phyloP scores from a whole-genome alignment of 805 yeast genomes.

The Alloascoidea africana region DNA sequence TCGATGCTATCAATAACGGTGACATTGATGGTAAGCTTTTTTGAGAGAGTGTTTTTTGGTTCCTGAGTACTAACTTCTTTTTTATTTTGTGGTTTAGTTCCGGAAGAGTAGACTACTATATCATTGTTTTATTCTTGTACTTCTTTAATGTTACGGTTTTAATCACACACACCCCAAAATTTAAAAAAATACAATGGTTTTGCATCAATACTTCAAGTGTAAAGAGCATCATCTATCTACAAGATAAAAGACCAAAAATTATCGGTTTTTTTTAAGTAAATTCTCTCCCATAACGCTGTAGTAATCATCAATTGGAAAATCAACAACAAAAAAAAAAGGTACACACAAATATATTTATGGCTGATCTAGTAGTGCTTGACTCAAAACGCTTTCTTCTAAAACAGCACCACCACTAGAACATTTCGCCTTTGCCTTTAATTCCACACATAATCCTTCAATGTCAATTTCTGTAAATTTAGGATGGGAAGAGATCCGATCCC shows the following conservation, averaged over 20 bases:
- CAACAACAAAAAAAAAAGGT: too few species aligned
- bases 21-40: constrained; percentile 55
- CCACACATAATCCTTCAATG: constrained; percentile 85
- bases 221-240: too few species aligned
- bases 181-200: too few species aligned
- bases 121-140: constrained; percentile 1
- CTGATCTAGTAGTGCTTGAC: too few species aligned
- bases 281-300: too few species aligned
- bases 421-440: constrained; percentile 83
- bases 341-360: too few species aligned
- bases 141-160: too few species aligned
- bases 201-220: too few species aligned
- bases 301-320: too few species aligned
- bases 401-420: constrained; percentile 92
- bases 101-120: constrained; percentile 6
- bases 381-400: constrained; percentile 64
- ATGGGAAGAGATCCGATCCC: constrained; percentile 93
- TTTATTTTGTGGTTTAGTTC: constrained; percentile 7
- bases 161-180: too few species aligned
- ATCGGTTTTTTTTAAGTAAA: too few species aligned
- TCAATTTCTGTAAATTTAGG: constrained; percentile 89
- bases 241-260: too few species aligned
- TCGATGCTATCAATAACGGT: constrained; percentile 97
- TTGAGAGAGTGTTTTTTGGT: constrained; percentile 4
- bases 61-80: not conserved